Base-by-base conservation (phyloP, 2,329 filamentous ascomycete genomes). In the Plenodomus tracheiphilus region DNA sequence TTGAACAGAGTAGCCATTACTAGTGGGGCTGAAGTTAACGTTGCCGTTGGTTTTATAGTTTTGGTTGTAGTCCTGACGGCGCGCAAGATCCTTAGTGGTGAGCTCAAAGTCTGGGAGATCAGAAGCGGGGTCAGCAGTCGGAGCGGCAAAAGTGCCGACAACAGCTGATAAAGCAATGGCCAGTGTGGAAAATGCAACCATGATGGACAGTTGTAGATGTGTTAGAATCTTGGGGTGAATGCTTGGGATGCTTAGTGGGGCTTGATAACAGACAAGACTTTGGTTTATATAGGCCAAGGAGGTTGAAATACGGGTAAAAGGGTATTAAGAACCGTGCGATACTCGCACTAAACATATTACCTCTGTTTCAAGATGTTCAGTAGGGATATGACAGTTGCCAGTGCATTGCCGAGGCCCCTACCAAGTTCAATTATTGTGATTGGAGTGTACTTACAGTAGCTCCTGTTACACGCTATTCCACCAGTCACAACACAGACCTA, bases 1-100 rank as follows among this genome's bases (percentile, higher is more conserved):
- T 1, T 44, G 51, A 8, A 65, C 62, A 1, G 59, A 63, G 58
- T 68, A 67, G 1, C 66, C 66, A 32, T 58, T 68, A 56, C 39
- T 64, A 35, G 41, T 54, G 1, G 65, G 63, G 20, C 38, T 53
- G 54, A 61, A 69, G 39, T 66, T 56, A 9, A 68, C 61, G 44
- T 56, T 68, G 47, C 65, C 65, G 22, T 54, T 55, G 15, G 65
- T 69, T 54, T 64, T 68, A 59, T 69, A 69, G 54, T 69, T 65
- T 41, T 69, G 65, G 49, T 63, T 65, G 58, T 69, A 69, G 53
- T 69, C 65, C 53, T 69, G 64, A 40, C 66, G 66, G 30, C 59
- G 58, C 28, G 45, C 48, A 34, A 66, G 57, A 13, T 56, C 39
- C 20, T 25, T 43, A 37, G 36, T 37, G 43, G 20, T 53, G 41